Conservation (phyloP, 257 asterid genomes). For the Solanum virginianum region DNA sequence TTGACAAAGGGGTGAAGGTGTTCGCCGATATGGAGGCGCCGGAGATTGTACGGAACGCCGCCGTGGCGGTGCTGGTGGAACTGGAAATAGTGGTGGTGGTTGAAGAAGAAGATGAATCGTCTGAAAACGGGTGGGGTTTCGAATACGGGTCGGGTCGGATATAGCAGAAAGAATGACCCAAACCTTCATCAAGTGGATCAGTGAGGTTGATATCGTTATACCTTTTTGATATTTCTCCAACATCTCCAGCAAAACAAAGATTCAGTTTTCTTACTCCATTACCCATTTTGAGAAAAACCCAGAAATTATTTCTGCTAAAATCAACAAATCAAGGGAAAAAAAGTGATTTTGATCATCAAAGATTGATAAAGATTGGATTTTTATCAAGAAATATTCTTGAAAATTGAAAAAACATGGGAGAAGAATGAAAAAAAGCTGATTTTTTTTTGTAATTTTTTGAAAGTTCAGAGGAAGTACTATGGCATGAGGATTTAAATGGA, state of each 20-base stretch:
- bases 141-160: slow-evolving; percentile 52
- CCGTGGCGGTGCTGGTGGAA: slow-evolving; percentile 15
- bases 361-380: neutral
- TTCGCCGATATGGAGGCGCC: slow-evolving; percentile 98
- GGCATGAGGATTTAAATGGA: neutral
- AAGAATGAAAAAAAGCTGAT: neutral
- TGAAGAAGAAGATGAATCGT: slow-evolving; percentile 24
- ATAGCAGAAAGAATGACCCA: slow-evolving; percentile 93
- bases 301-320: neutral
- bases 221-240: slow-evolving; percentile 74
- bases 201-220: slow-evolving; percentile 32
- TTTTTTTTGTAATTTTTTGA: neutral
- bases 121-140: slow-evolving; percentile 26
- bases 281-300: slow-evolving; percentile 37
- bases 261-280: slow-evolving; percentile 49
- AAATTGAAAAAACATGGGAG: neutral
- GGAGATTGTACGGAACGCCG: slow-evolving; percentile 70
- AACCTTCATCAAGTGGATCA: slow-evolving; percentile 70
- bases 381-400: neutral
- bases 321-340: neutral
- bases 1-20: slow-evolving; percentile 64
- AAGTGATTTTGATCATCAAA: neutral
- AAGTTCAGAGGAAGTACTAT: neutral
- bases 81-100: slow-evolving; percentile 8
- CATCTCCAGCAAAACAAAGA: slow-evolving; percentile 67